Conservation (phyloP, 768 basidiomycete species). For the Russula foetens region DNA sequence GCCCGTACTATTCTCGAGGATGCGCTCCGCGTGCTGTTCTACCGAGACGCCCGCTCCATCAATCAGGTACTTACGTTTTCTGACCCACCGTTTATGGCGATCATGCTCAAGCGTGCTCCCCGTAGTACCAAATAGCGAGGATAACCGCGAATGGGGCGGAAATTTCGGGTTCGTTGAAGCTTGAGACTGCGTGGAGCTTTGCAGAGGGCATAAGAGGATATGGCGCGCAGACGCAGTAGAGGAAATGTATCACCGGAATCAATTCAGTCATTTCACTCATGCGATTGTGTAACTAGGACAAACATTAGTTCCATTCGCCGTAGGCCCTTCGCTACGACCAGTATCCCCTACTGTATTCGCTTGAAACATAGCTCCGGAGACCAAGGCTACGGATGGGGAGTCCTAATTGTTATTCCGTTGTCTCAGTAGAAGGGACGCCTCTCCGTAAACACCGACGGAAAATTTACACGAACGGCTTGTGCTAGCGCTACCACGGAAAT, state of each 20-base stretch:
- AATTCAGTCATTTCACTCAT: slow-evolving; percentile 2
- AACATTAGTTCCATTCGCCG: too few species aligned
- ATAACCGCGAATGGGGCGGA: slow-evolving; percentile 68
- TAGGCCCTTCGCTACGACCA: too few species aligned
- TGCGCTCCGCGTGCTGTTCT: slow-evolving; percentile 90
- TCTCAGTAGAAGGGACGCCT: too few species aligned
- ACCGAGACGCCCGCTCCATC: slow-evolving; percentile 90
- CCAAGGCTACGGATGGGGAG: too few species aligned
- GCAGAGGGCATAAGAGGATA: slow-evolving; percentile 90
- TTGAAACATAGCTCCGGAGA: too few species aligned
- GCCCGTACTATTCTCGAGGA: slow-evolving; percentile 73
- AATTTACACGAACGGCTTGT: too few species aligned
- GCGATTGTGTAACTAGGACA: neutral
- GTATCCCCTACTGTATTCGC: too few species aligned
- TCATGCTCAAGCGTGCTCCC: neutral
- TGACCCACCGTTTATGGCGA: neutral
- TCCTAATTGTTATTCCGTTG: too few species aligned
- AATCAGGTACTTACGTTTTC: slow-evolving; percentile 63
- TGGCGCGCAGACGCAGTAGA: slow-evolving; percentile 82
- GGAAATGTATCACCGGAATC: neutral
- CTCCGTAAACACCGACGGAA: too few species aligned
- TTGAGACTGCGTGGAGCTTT: slow-evolving; percentile 84
- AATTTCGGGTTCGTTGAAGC: slow-evolving; percentile 69
- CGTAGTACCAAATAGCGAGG: slow-evolving; percentile 90
- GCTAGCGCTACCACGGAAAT: too few species aligned